A percentile compares a stretch with the other conserved stretches of the same genome.
phyloP scores from a whole-genome alignment of 257 asterid genomes.

The Henckelia pumila region DNA sequence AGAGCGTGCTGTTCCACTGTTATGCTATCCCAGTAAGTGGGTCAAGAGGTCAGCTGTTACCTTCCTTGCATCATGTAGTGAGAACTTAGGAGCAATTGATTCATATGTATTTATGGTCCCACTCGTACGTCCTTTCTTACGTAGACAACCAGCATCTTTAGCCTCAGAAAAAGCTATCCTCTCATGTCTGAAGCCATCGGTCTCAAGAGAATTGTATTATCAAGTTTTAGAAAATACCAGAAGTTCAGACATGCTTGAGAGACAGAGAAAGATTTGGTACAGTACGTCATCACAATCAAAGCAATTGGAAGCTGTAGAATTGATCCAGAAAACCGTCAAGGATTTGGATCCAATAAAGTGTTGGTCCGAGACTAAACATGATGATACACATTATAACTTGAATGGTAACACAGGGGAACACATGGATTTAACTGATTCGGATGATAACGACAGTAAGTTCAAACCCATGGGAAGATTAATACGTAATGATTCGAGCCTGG shows the following conservation, averaged over 20 bases:
- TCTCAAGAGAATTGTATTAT: slow-evolving; percentile 72
- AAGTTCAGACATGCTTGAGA: slow-evolving; percentile 95
- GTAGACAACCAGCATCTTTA: slow-evolving; percentile 91
- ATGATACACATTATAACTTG: slow-evolving; percentile 40
- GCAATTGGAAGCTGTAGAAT: slow-evolving; percentile 65
- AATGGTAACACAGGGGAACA: slow-evolving; percentile 34
- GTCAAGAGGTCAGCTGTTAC: slow-evolving; percentile 77
- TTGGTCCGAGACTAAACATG: slow-evolving; percentile 62
- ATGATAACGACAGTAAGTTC: slow-evolving; percentile 50
- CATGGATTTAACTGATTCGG: slow-evolving; percentile 36
- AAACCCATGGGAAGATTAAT: slow-evolving; percentile 51
- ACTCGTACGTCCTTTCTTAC: slow-evolving; percentile 78
- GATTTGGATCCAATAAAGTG: slow-evolving; percentile 69
- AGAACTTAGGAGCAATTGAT: slow-evolving; percentile 92
- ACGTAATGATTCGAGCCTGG: slow-evolving; percentile 42
- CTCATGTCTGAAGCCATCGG: slow-evolving; percentile 83
- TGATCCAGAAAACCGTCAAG: slow-evolving; percentile 62
- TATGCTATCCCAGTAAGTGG: slow-evolving; percentile 95
- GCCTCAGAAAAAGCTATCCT: slow-evolving; percentile 83
- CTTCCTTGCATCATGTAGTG: slow-evolving; percentile 90
- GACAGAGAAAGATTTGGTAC: slow-evolving; percentile 98
- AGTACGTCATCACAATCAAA: slow-evolving; percentile 69
- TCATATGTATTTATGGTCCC: slow-evolving; percentile 96
- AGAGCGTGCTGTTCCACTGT: slow-evolving; percentile 82
- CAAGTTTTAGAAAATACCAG: slow-evolving; percentile 73